Conservation (phyloP, 305 asterid genomes). For the Fraxinus dipetala region DNA sequence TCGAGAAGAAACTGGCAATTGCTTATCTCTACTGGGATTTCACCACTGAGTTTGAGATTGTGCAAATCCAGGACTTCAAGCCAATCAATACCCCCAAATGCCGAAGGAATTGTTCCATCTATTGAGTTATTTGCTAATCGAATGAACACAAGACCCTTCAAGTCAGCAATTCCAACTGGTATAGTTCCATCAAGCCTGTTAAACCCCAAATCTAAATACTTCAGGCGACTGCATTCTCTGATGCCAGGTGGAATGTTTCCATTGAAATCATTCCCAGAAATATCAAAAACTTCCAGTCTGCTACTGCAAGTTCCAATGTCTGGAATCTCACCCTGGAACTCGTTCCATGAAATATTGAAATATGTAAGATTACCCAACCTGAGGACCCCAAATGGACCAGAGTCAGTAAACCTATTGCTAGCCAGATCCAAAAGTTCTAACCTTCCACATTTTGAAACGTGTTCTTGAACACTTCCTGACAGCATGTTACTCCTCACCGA, state of each 20-base stretch:
- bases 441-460: constrained; percentile 48
- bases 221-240: constrained; percentile 54
- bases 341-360: constrained; percentile 67
- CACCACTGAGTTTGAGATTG: constrained; percentile 57
- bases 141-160: not conserved
- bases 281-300: constrained; percentile 57
- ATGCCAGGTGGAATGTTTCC: constrained; percentile 64
- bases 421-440: constrained; percentile 85
- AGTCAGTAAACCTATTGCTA: constrained; percentile 56
- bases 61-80: constrained; percentile 81
- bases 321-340: constrained; percentile 51
- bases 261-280: constrained; percentile 54
- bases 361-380: constrained; percentile 44
- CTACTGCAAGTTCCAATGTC: constrained; percentile 45
- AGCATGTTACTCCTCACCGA: constrained; percentile 75
- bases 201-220: constrained; percentile 66
- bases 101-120: not conserved
- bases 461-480: constrained; percentile 57
- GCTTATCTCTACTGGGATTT: constrained; percentile 64
- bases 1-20: constrained; percentile 77
- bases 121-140: not conserved
- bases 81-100: constrained; percentile 47
- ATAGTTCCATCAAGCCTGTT: not conserved
- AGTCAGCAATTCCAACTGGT: not conserved
- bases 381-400: constrained; percentile 55